phyloP scores from a whole-genome alignment of 1,139 yeast genomes.

The Eremothecium gossypii region DNA sequence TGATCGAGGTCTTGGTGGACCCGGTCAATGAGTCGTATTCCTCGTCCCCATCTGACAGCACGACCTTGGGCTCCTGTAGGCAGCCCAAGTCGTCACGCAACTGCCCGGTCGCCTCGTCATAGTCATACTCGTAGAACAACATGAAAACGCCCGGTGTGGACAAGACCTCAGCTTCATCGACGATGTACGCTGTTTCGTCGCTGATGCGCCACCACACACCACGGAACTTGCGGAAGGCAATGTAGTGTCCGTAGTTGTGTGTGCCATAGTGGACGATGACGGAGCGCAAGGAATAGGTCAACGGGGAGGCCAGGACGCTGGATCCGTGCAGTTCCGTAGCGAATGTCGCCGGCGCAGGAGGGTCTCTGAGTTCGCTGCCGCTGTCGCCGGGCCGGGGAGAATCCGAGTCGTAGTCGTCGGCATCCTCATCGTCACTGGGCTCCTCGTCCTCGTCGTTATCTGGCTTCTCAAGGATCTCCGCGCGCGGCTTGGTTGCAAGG shows the following conservation, averaged over 20 bases:
- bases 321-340: constrained; percentile 7
- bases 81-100: constrained; percentile 25
- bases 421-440: constrained; percentile 6
- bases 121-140: constrained; percentile 72
- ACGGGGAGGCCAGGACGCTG: constrained; percentile 32
- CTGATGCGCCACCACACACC: constrained; percentile 94
- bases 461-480: background rate
- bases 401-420: constrained; percentile 8
- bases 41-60: constrained; percentile 11
- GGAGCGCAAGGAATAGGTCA: constrained; percentile 64
- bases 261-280: constrained; percentile 90
- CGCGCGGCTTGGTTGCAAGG: constrained; percentile 5
- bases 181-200: constrained; percentile 78
- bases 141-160: constrained; percentile 82
- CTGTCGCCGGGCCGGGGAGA: constrained; percentile 15
- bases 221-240: constrained; percentile 69
- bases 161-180: constrained; percentile 70
- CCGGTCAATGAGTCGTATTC: constrained; percentile 6
- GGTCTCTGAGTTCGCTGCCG: constrained; percentile 8
- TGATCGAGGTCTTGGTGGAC: background rate
- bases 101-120: constrained; percentile 31
- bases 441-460: constrained; percentile 10
- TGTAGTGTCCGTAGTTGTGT: constrained; percentile 91
- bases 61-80: constrained; percentile 16
- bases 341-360: constrained; percentile 11